Base-by-base conservation (phyloP, 2,329 filamentous ascomycete genomes). In the Clonostachys solani region DNA sequence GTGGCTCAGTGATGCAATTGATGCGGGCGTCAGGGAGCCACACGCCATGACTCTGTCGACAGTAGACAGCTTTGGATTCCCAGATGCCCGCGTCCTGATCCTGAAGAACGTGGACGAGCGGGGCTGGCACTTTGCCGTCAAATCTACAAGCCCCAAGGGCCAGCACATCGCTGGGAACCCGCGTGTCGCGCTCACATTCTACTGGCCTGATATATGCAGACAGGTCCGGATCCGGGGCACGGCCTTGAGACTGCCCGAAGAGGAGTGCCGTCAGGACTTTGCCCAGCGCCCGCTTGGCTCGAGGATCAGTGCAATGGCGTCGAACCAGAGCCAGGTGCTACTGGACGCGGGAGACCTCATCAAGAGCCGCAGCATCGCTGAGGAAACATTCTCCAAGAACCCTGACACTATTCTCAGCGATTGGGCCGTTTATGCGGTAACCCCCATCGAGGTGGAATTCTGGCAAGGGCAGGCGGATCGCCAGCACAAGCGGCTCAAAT, bases 31-130 rank as follows among this genome's bases (percentile, higher is more conserved):
- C 42, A 18, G 17, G 13, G 49, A 51, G 18, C 49, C 49, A 8
- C 47, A 51, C 17, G 49, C 47, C 13, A 51, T 51, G 49, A 51
- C 49, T 15, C 41, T 51, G 15, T 51, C 49, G 6, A 51, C 49
- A 1, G 47, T 49, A 8, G 49, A 49, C 38, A 40, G 46, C 10
- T 18, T 36, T 4, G 49, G 47, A 13, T 45, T 42, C 23, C 49
- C 49, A 12, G 49, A 51, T 33, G 49, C 49, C 12, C 47, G 47
- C 6, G 47, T 51, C 19, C 44, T 51, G 6, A 51, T 49, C 15
- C 29, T 51, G 15, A 51, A 51, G 42, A 45, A 51, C n/a, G 41
- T 51, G 17, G 49, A 51, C 33, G 5, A 23, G 15, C 42, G 44
- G 6, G 49, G 49, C 3, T 51, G 49, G 49, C 49, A 49, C 23